These are phyloP conservation scores for Penicillium mononematosum DNA, from an alignment of 495 filamentous ascomycete genomes.

Conservation along the genomic window DNA sequence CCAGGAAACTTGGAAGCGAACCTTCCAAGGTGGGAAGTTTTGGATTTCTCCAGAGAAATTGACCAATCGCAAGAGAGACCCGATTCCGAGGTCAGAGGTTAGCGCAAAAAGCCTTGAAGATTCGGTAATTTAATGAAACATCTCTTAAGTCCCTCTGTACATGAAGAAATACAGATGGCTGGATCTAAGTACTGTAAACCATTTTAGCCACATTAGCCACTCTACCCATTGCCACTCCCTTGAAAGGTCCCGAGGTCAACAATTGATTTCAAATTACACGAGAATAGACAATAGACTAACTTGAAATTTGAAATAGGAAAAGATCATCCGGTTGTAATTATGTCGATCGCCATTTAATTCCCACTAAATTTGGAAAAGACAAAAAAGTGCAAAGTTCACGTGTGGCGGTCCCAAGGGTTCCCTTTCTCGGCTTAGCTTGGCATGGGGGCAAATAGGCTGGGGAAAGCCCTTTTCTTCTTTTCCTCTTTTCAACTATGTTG, in stretches of 20 bases:
- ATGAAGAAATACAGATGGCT: not conserved
- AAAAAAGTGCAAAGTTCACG: not conserved
- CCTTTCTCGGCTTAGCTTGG: slow-evolving; percentile 13
- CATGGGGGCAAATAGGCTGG: slow-evolving; percentile 2
- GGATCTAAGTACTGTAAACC: not conserved
- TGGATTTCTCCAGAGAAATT: not conserved
- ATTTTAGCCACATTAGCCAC: not conserved
- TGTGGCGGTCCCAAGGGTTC: slow-evolving; percentile 8
- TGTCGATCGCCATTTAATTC: not conserved
- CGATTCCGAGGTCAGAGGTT: not conserved
- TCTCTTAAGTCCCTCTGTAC: not conserved
- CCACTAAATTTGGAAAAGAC: not conserved
- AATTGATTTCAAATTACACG: not conserved
- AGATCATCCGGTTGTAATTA: not conserved
- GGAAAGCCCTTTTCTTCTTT: slow-evolving; percentile 1
- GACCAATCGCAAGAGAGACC: not conserved
- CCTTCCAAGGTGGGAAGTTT: too few relatives aligned
- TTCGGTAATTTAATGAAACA: not conserved
- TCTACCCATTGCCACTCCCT: not conserved
- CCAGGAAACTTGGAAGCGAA: not conserved
- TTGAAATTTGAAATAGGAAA: not conserved
- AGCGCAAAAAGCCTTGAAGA: not conserved
- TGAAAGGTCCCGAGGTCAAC: too few relatives aligned
- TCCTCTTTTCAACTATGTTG: not conserved
- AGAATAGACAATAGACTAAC: not conserved